Evolutionary conservation across 768 basidiomycete genomes (phyloP).

Genomic region (Mycena vulgaris): DNA sequence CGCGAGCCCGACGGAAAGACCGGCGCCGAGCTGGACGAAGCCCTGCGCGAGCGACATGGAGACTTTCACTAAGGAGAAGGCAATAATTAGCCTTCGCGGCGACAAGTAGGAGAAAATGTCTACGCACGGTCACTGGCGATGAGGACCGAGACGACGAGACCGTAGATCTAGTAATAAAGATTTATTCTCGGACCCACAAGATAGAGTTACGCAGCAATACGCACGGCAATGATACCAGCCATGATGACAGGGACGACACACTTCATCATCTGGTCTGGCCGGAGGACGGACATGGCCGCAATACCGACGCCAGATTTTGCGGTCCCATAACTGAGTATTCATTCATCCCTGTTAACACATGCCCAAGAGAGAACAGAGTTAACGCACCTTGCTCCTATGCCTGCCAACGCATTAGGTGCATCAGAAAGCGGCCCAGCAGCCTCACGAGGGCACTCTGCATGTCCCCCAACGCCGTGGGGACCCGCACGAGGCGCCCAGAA

Average conservation of each 20-base stretch:
- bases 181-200: not conserved
- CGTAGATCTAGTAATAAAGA: conserved; percentile 81
- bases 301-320: conserved; percentile 99
- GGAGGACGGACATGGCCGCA: conserved; percentile 97
- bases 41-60: conserved; percentile 94
- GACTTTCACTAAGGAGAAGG: conserved; percentile 69
- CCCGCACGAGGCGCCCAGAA: not conserved
- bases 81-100: not conserved
- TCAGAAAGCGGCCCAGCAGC: not conserved
- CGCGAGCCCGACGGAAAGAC: conserved; percentile 92
- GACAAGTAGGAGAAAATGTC: not conserved
- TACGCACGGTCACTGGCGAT: conserved; percentile 89
- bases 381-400: conserved; percentile 88
- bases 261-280: conserved; percentile 98
- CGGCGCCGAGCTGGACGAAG: conserved; percentile 95
- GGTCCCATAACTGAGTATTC: conserved; percentile 95
- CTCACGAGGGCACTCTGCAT: not conserved
- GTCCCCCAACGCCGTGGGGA: not conserved
- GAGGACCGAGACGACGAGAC: conserved; percentile 98
- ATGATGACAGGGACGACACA: conserved; percentile 98
- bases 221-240: conserved; percentile 99
- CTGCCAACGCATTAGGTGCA: conserved; percentile 54
- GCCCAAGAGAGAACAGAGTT: conserved; percentile 25
- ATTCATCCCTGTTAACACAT: conserved; percentile 12
- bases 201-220: conserved; percentile 51